Evolutionary conservation across 2,329 filamentous ascomycete genomes (phyloP).

Genomic region (Diatrype stigma): DNA sequence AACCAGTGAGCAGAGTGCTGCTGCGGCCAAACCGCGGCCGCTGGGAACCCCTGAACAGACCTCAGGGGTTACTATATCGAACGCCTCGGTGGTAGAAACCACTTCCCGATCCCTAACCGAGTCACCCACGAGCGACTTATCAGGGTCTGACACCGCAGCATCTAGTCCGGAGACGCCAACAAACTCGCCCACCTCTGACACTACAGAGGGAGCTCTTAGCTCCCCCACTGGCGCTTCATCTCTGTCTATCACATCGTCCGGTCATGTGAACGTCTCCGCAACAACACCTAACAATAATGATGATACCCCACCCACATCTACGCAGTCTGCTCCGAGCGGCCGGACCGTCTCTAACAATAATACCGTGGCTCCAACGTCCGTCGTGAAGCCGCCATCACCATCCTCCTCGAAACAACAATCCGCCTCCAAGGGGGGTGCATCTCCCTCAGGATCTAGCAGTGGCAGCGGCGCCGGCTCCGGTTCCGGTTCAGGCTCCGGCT

Average conservation of each 20-base stretch:
- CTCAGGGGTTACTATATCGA: conserved; percentile 4
- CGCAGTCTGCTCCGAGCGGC: conserved; percentile 14
- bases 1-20: conserved; percentile 7
- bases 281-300: conserved; percentile 12
- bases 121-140: background rate
- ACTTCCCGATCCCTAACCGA: background rate
- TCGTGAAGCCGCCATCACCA: conserved; percentile 23
- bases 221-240: background rate
- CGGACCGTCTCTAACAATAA: conserved; percentile 17
- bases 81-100: conserved; percentile 11
- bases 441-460: conserved; percentile 16
- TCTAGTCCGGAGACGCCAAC: conserved; percentile 3
- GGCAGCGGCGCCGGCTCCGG: too few species aligned
- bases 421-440: conserved; percentile 4
- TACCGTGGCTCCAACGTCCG: conserved; percentile 20
- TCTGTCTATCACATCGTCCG: conserved; percentile 9
- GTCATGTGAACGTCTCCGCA: conserved; percentile 8
- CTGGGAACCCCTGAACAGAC: conserved; percentile 11
- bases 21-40: conserved; percentile 9
- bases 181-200: conserved; percentile 8
- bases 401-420: conserved; percentile 19
- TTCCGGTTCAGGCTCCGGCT: too few species aligned
- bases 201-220: conserved; percentile 1
- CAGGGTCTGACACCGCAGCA: background rate
- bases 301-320: conserved; percentile 8